Conservation (phyloP, 1,139 yeast species). For the Blastobotrys persicus region DNA sequence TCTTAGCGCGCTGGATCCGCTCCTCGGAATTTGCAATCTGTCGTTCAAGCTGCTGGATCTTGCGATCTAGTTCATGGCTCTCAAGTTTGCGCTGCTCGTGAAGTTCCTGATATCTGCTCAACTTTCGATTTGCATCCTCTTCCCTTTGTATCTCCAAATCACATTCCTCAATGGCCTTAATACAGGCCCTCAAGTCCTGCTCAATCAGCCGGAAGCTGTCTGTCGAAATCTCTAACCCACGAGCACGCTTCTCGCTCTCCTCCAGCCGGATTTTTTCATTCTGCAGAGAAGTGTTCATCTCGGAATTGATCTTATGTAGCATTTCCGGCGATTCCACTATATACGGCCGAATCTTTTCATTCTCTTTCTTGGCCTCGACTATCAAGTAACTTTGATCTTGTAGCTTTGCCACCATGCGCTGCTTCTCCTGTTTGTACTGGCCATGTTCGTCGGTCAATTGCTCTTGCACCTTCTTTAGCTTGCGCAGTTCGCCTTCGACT, state of each 20-base stretch:
- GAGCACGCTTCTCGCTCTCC: conserved; percentile 48
- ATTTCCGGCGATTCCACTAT: conserved; percentile 61
- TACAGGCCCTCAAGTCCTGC: conserved; percentile 52
- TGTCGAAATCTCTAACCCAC: conserved; percentile 53
- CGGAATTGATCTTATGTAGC: conserved; percentile 54
- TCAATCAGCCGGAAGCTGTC: conserved; percentile 60
- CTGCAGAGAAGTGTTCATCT: conserved; percentile 50
- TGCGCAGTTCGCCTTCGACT: conserved; percentile 61
- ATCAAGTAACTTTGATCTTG: conserved; percentile 55
- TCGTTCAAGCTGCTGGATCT: conserved; percentile 49
- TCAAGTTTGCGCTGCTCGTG: conserved; percentile 48
- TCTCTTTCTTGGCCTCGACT: conserved; percentile 55
- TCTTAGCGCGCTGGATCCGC: conserved; percentile 50
- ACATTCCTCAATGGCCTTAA: conserved; percentile 57
- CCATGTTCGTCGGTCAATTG: conserved; percentile 62
- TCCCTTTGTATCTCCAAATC: conserved; percentile 50
- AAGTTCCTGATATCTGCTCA: conserved; percentile 46
- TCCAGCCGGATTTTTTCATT: conserved; percentile 44
- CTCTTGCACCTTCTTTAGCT: conserved; percentile 64
- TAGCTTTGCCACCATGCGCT: conserved; percentile 51
- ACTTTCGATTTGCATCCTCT: conserved; percentile 44
- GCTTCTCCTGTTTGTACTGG: conserved; percentile 63
- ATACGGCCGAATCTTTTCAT: conserved; percentile 59
- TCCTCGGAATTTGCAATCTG: conserved; percentile 56
- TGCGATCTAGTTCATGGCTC: conserved; percentile 50